Evolutionary conservation across 2,329 filamentous ascomycete species (phyloP).

Genomic region (Fusarium sp.): DNA sequence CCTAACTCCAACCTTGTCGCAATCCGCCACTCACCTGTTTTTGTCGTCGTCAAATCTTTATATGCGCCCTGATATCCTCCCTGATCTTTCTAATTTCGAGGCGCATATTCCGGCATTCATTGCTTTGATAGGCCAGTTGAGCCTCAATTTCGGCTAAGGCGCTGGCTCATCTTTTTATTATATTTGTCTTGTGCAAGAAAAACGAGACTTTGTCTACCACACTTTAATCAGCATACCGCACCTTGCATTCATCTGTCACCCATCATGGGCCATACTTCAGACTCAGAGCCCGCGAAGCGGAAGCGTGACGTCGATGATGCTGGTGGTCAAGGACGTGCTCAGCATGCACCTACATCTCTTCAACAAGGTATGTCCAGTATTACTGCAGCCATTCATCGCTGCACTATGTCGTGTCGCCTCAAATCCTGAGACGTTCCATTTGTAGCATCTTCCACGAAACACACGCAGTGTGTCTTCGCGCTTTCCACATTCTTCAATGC

Average conservation of each 20-base stretch:
- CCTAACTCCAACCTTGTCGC: constrained; percentile 20
- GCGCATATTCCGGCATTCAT: background rate
- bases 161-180: constrained; percentile 7
- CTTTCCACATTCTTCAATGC: constrained; percentile 15
- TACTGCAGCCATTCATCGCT: constrained; percentile 30
- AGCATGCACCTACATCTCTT: constrained; percentile 54
- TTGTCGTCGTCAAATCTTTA: constrained; percentile 27
- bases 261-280: constrained; percentile 57
- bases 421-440: constrained; percentile 29
- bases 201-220: too few relatives aligned
- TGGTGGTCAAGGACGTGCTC: constrained; percentile 53
- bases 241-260: constrained; percentile 3
- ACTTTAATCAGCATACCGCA: constrained; percentile 12
- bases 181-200: background rate
- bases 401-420: constrained; percentile 33
- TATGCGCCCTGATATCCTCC: constrained; percentile 18
- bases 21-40: constrained; percentile 37
- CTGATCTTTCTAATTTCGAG: background rate
- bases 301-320: constrained; percentile 61
- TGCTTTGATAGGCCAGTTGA: constrained; percentile 6
- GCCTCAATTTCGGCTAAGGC: constrained; percentile 23
- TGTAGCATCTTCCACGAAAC: constrained; percentile 31
- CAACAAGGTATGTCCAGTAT: constrained; percentile 57
- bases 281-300: constrained; percentile 58
- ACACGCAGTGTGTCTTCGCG: constrained; percentile 4